phyloP scores from a whole-genome alignment of 129 eudicot species.

The Flaveria trinervia region DNA sequence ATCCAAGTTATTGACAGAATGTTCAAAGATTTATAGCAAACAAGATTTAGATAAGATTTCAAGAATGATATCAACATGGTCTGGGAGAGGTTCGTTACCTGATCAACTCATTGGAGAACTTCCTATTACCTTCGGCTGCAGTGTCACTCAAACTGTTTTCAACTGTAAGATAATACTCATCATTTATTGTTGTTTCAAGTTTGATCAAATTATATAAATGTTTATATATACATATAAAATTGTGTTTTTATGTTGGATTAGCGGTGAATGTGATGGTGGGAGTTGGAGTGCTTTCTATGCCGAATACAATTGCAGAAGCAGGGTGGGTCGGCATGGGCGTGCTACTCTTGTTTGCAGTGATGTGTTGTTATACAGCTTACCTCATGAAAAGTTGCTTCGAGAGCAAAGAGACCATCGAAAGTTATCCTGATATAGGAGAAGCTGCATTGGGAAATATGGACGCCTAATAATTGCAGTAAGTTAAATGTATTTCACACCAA shows the following conservation, averaged over 20 bases:
- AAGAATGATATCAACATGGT: slow-evolving; percentile 48
- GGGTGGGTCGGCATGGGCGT: slow-evolving; percentile 75
- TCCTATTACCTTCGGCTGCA: slow-evolving; percentile 67
- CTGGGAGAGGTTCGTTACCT: slow-evolving; percentile 43
- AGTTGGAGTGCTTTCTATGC: slow-evolving; percentile 86
- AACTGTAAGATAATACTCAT: slow-evolving; percentile 51
- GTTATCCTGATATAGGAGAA: slow-evolving; percentile 88
- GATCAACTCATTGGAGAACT: slow-evolving; percentile 60
- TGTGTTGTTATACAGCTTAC: slow-evolving; percentile 80
- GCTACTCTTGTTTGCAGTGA: slow-evolving; percentile 58
- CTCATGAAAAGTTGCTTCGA: slow-evolving; percentile 86
- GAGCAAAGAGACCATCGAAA: slow-evolving; percentile 56
- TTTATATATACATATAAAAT: neutral
- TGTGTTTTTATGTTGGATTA: slow-evolving; percentile 34
- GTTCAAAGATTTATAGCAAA: slow-evolving; percentile 40
- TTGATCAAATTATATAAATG: neutral
- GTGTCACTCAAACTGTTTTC: slow-evolving; percentile 65
- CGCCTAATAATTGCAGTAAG: slow-evolving; percentile 79
- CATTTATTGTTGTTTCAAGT: neutral
- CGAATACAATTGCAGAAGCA: slow-evolving; percentile 66
- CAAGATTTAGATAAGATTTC: slow-evolving; percentile 47
- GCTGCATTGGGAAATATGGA: slow-evolving; percentile 96
- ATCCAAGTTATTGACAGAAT: slow-evolving; percentile 52
- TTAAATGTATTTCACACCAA: neutral
- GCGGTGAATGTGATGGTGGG: slow-evolving; percentile 85